phyloP scores from a whole-genome alignment of 2,329 filamentous ascomycete genomes.

The Sporothrix inflata region DNA sequence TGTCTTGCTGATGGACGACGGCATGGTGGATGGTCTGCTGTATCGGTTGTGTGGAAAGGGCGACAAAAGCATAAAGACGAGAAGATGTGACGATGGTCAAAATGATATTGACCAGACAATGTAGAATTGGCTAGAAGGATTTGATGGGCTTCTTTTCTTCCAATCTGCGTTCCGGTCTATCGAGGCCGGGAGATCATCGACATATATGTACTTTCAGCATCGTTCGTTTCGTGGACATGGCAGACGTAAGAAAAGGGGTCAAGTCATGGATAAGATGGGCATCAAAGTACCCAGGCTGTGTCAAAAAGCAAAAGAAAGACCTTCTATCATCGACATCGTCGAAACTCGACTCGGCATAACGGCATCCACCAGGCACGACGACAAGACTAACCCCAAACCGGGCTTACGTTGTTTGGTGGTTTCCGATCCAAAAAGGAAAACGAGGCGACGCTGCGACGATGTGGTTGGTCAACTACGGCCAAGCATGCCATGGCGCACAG shows the following conservation, averaged over 20 bases:
- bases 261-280: neutral
- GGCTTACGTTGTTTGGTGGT: neutral
- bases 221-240: neutral
- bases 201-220: neutral
- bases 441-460: neutral
- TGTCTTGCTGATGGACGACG: neutral
- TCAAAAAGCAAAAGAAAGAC: neutral
- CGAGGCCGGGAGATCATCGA: neutral
- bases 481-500: neutral
- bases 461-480: neutral
- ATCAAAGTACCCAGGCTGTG: neutral
- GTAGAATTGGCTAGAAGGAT: neutral
- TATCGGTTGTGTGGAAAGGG: neutral
- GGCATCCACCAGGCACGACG: neutral
- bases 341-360: neutral
- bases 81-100: neutral
- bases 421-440: neutral
- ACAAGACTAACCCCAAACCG: neutral
- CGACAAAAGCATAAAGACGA: neutral
- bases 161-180: neutral
- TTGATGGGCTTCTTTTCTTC: neutral
- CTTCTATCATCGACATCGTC: neutral
- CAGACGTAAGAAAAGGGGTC: too few relatives aligned
- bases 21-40: neutral
- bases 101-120: neutral